Base-by-base conservation (phyloP, 2,329 filamentous ascomycete species). In the Scedosporium apiospermum region DNA sequence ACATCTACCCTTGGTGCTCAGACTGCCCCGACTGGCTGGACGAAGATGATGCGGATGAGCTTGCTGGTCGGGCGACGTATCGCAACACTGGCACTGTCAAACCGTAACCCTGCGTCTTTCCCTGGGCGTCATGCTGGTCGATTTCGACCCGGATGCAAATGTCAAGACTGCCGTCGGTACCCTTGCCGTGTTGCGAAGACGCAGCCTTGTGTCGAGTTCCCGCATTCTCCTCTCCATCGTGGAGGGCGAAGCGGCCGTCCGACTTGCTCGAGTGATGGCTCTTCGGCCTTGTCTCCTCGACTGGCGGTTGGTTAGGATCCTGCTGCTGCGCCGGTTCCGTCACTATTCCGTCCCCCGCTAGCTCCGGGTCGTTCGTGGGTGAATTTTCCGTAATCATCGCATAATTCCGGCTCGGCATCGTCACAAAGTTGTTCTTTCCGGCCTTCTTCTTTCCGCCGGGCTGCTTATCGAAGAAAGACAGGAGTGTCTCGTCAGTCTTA, bases 331-430 rank as follows among this genome's bases (percentile, higher is more conserved):
- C 46, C n/a, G 34, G 10, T 38, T 14, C 34, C 34, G 34, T 12
- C 34, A n/a, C 46, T n/a, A 26, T 34, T 16, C 34, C 26, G n/a
- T 38, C 44, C 49, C 27, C 16, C 18, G 16, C 26, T 41, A 26
- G 44, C 41, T 18, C 38, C 14, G 34, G 21, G 18, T 59, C 53
- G 62, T 80, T 80, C 69, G 80, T 79, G 57, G 83, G 90, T n/a
- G 87, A 86, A 74, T 96, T 97, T 73, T 96, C 90, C 18, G 90
- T 89, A 64, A 99, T 87, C 51, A 90, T 88, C 69, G 93, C 93
- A 82, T 91, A 99, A 73, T 99, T 99, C 26, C 95, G 86, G 67
- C 91, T 93, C 2, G 96, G 86, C 75, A 97, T 97, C 10, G 93
- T 97, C 65, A 91, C 89, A 66, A 90, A 83, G 74, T 97, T 97